A percentile compares a stretch with the other conserved stretches of the same genome.
Evolutionary conservation across 768 basidiomycete genomes (phyloP).

Genomic region (Asterophora parasitica): DNA sequence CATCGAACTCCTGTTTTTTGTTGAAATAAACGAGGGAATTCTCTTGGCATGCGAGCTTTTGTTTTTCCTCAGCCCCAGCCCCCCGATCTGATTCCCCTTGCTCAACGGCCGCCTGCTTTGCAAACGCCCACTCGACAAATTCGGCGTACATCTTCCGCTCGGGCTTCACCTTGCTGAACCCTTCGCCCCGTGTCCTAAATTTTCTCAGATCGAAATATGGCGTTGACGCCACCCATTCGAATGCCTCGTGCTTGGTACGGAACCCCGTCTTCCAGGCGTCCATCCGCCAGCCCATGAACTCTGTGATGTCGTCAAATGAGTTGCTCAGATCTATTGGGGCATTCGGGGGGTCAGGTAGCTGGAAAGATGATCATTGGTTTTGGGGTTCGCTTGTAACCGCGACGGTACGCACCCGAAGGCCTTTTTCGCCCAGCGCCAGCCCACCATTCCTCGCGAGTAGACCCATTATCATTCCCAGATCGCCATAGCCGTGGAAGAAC

Average conservation of each 20-base stretch:
- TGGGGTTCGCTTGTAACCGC: neutral
- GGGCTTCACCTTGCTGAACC: slow-evolving; percentile 37
- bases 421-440: slow-evolving; percentile 45
- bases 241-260: slow-evolving; percentile 44
- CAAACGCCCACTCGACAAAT: slow-evolving; percentile 49
- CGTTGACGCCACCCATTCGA: slow-evolving; percentile 52
- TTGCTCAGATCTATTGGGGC: slow-evolving; percentile 47
- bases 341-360: slow-evolving; percentile 39
- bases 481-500: slow-evolving; percentile 66
- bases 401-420: slow-evolving; percentile 42
- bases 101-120: slow-evolving; percentile 11
- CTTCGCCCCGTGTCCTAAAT: slow-evolving; percentile 31
- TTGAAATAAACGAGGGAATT: slow-evolving; percentile 50
- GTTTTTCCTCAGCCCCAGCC: slow-evolving; percentile 13
- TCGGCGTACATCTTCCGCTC: slow-evolving; percentile 62
- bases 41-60: slow-evolving; percentile 23
- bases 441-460: slow-evolving; percentile 49
- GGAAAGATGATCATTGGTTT: neutral
- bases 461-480: slow-evolving; percentile 66
- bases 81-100: too few species aligned
- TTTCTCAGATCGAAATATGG: slow-evolving; percentile 45
- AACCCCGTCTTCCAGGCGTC: slow-evolving; percentile 52
- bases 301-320: slow-evolving; percentile 44
- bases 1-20: slow-evolving; percentile 45
- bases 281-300: slow-evolving; percentile 56